These are phyloP conservation scores for Fusarium tricinctum DNA, from an alignment of 2,329 filamentous ascomycete genomes.

Conservation along the genomic window DNA sequence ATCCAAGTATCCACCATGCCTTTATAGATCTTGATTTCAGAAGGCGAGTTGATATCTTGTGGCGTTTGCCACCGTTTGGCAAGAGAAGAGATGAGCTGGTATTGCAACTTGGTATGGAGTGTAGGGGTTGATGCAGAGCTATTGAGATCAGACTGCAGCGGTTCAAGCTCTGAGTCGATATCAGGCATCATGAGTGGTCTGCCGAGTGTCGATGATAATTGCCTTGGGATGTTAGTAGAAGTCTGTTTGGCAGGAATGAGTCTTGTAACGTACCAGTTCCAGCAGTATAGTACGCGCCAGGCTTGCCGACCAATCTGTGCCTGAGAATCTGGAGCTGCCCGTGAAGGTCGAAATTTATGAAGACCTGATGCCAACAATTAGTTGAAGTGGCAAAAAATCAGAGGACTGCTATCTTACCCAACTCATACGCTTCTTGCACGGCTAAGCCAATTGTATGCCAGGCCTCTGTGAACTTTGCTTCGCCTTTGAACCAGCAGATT, in stretches of 20 bases:
- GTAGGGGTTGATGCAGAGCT: not conserved
- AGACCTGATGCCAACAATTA: not conserved
- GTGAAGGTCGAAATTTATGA: not conserved
- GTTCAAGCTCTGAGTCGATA: slow-evolving; percentile 8
- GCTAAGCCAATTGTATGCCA: slow-evolving; percentile 18
- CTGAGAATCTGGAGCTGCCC: not conserved
- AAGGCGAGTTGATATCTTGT: slow-evolving; percentile 4
- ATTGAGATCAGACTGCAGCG: rapidly evolving
- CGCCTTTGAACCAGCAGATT: slow-evolving; percentile 23
- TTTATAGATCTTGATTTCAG: not conserved
- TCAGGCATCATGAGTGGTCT: slow-evolving; percentile 20
- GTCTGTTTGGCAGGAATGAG: rapidly evolving
- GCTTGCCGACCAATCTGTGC: slow-evolving; percentile 14
- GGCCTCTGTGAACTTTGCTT: slow-evolving; percentile 18
- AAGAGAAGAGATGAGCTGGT: slow-evolving; percentile 21
- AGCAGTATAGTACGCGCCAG: slow-evolving; percentile 19
- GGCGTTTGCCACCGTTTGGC: slow-evolving; percentile 22
- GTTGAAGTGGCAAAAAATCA: no score
- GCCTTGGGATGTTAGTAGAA: not conserved
- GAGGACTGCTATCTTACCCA: not conserved
- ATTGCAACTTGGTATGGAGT: slow-evolving; percentile 18
- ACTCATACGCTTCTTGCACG: slow-evolving; percentile 24
- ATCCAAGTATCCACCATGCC: not conserved
- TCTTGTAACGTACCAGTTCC: slow-evolving; percentile 1
- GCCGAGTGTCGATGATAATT: slow-evolving; percentile 2